Evolutionary conservation across 2,329 filamentous ascomycete genomes (phyloP).

Genomic region (Calonectria pseudoturangicola): DNA sequence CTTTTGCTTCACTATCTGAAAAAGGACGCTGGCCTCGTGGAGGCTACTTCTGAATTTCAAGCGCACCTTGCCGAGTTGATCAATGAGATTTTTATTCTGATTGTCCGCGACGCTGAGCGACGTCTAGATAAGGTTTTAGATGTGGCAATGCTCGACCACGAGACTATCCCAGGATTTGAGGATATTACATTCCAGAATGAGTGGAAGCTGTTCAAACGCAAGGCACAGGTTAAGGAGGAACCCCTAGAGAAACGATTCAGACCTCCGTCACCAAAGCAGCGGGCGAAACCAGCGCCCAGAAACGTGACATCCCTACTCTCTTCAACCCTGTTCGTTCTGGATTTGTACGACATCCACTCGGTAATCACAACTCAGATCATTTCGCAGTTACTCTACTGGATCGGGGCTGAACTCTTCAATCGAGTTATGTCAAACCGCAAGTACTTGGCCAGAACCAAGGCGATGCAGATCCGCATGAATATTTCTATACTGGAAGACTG

Average conservation of each 20-base stretch:
- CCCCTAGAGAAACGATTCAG: conserved; percentile 92
- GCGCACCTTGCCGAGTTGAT: conserved; percentile 94
- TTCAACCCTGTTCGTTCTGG: conserved; percentile 96
- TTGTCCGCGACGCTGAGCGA: conserved; percentile 95
- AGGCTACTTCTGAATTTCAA: conserved; percentile 91
- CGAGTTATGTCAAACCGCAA: conserved; percentile 97
- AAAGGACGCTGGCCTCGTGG: conserved; percentile 89
- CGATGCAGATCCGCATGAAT: conserved; percentile 99
- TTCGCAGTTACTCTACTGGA: conserved; percentile 95
- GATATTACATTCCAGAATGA: conserved; percentile 98
- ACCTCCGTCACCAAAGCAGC: conserved; percentile 93
- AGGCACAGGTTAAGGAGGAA: conserved; percentile 92
- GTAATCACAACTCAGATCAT: conserved; percentile 95
- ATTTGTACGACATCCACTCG: conserved; percentile 99
- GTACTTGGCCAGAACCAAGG: conserved; percentile 96
- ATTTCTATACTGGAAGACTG: conserved; percentile 96
- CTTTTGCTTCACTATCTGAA: conserved; percentile 97
- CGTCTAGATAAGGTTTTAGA: conserved; percentile 97
- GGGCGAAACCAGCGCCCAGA: conserved; percentile 92
- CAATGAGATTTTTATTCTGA: conserved; percentile 98
- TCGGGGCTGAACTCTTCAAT: conserved; percentile 97
- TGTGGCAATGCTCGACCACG: conserved; percentile 95
- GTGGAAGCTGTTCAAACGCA: conserved; percentile 97
- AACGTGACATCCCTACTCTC: conserved; percentile 97
- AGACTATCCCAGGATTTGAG: conserved; percentile 97